These are phyloP conservation scores for Lyophyllum semitale DNA, from an alignment of 768 basidiomycete species.

Conservation along the genomic window DNA sequence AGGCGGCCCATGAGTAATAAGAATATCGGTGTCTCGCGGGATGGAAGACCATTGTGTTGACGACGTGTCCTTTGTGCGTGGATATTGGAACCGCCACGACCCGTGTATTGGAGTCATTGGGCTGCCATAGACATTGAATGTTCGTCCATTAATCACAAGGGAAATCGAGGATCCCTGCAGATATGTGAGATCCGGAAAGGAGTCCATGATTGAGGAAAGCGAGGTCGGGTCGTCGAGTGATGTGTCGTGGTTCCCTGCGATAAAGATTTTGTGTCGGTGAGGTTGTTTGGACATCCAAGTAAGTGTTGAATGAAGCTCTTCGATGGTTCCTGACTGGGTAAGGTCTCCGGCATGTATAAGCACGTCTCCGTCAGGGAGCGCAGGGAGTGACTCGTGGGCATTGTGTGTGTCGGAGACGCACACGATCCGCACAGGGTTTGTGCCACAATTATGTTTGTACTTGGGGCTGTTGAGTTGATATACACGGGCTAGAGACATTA, in stretches of 20 bases:
- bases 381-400: conserved; percentile 23
- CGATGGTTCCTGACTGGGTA: conserved; percentile 34
- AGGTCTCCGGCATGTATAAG: conserved; percentile 44
- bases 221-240: conserved; percentile 23
- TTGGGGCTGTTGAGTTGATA: no score
- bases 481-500: no score
- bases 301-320: conserved; percentile 30
- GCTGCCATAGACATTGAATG: conserved; percentile 37
- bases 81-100: conserved; percentile 37
- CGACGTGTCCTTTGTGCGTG: conserved; percentile 15
- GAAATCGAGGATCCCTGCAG: conserved; percentile 33
- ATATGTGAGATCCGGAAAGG: conserved; percentile 28
- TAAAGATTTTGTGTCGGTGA: conserved; percentile 40
- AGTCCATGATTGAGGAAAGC: conserved; percentile 24
- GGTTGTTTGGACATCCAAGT: conserved; percentile 28
- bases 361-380: conserved; percentile 39
- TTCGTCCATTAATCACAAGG: conserved; percentile 30
- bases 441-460: no score
- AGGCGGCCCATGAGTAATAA: conserved; percentile 47
- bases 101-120: conserved; percentile 40
- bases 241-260: conserved; percentile 47
- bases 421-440: conserved; percentile 29
- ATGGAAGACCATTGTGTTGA: conserved; percentile 27
- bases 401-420: conserved; percentile 44
- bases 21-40: conserved; percentile 34